A percentile compares a stretch with the other conserved stretches of the same genome.
Conservation (phyloP, 176 grass and related monocot species). For the Triticum dicoccoides region DNA sequence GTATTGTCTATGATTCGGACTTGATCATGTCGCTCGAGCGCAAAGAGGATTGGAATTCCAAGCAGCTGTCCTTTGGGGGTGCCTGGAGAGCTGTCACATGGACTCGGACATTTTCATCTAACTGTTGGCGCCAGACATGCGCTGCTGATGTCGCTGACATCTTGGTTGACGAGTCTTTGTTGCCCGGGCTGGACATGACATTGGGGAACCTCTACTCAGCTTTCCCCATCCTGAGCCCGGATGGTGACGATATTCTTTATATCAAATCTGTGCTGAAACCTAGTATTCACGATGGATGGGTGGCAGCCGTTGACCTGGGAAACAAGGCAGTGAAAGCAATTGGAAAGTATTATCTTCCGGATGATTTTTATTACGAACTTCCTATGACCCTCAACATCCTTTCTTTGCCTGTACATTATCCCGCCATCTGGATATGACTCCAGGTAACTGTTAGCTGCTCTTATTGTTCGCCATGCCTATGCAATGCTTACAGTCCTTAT, state of each 20-base stretch:
- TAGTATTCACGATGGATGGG: not conserved
- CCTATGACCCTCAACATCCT: not conserved
- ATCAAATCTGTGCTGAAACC: not conserved
- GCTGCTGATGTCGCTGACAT: too few relatives aligned
- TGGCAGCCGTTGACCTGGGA: not conserved
- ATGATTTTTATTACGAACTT: not conserved
- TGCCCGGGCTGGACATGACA: not conserved
- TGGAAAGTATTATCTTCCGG: not conserved
- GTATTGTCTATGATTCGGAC: too few relatives aligned
- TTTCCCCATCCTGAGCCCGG: not conserved
- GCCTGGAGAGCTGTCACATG: too few relatives aligned
- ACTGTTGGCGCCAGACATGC: too few relatives aligned
- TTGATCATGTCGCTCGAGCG: too few relatives aligned
- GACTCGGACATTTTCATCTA: too few relatives aligned
- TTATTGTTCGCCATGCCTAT: not conserved
- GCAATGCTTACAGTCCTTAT: not conserved
- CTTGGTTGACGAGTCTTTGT: too few relatives aligned
- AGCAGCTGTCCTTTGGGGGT: too few relatives aligned
- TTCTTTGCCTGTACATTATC: not conserved
- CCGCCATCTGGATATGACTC: not conserved
- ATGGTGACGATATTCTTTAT: not conserved
- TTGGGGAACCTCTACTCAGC: not conserved
- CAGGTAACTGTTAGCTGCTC: not conserved
- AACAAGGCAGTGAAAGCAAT: not conserved
- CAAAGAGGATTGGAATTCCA: too few relatives aligned